Evolutionary conservation across 495 filamentous ascomycete genomes (phyloP), one percentile per base, ranked within the genome.

Genomic region (Cryomyces antarcticus): DNA sequence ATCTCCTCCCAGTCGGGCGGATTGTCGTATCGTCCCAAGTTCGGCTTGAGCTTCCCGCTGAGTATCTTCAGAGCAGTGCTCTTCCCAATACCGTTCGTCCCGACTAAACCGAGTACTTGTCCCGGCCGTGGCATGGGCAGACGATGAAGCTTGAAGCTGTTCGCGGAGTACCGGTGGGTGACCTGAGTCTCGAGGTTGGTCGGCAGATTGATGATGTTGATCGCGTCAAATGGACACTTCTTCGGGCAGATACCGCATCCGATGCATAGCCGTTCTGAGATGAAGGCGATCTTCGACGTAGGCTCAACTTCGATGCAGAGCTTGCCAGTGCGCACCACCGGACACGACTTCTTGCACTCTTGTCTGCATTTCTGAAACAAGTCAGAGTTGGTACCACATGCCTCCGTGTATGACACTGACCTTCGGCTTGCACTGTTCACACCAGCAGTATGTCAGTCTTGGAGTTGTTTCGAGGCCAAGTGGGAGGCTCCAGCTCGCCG

Each of bases 1-100:
- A 96, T 93, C 63, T 96, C 92, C 61, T 96, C 87, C 89, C 89
- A 97, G 58, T 97, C 89, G 4, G 89, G 92, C 1, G 88, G 87
- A 61, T 95, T 88, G 47, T 96, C 86, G 62, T 80, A 95, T 54
- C 82, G 70, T 42, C 89, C 89, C 55, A 97, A 62, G 56, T 97
- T 97, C 40, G 89, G 89, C 76, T 97, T 97, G 49, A 96, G 69
- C 62, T 96, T 97, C 46, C 89, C 89, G 55, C 84, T 89, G 49
- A 97, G 74, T 57, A 97, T 95, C 67, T 96, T 96, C 59, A 97
- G 67, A 1, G 89, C 89, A 0, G 89, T 96, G 64, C 86, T 94
- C 72, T 97, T 96, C 61, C 89, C 89, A 56, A 96, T 97, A 80
- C 89, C 89, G 75, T 97, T 96, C 42, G 88, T 95, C 55, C 89